phyloP scores from a whole-genome alignment of 73 alveolate genomes.

The Paramecium bursaria region DNA sequence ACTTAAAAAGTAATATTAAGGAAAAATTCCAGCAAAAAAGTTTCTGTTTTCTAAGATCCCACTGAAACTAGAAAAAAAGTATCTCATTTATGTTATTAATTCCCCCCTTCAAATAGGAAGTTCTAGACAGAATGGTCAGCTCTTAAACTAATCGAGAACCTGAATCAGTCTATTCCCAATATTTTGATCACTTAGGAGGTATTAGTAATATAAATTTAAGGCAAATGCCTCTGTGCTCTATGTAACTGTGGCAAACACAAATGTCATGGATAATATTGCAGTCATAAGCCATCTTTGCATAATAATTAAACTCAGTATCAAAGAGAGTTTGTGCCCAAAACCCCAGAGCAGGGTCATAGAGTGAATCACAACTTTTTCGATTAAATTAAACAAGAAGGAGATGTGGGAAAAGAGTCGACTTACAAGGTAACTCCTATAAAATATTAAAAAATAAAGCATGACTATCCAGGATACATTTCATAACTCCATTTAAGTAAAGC shows the following conservation, averaged over 20 bases:
- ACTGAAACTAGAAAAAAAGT: too few relatives aligned
- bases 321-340: constrained; percentile 20
- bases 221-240: constrained; percentile 49
- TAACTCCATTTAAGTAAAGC: not conserved
- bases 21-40: too few relatives aligned
- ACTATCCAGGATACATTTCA: constrained; percentile 35
- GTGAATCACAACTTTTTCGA: constrained; percentile 21
- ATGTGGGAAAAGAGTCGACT: constrained; percentile 28
- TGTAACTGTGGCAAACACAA: constrained; percentile 63
- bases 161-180: too few relatives aligned
- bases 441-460: not conserved
- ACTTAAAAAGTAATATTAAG: too few relatives aligned
- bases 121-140: not conserved
- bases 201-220: not conserved
- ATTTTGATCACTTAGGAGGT: constrained; percentile 61
- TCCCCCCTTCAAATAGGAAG: not conserved
- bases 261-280: constrained; percentile 45
- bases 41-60: too few relatives aligned
- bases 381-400: constrained; percentile 13
- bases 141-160: not conserved
- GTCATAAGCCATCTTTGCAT: constrained; percentile 42
- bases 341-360: not conserved
- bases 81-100: too few relatives aligned
- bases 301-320: not conserved
- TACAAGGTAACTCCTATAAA: constrained; percentile 28